These are phyloP conservation scores for Cyclocybe aegerita DNA, from an alignment of 768 basidiomycete genomes.

Conservation along the genomic window DNA sequence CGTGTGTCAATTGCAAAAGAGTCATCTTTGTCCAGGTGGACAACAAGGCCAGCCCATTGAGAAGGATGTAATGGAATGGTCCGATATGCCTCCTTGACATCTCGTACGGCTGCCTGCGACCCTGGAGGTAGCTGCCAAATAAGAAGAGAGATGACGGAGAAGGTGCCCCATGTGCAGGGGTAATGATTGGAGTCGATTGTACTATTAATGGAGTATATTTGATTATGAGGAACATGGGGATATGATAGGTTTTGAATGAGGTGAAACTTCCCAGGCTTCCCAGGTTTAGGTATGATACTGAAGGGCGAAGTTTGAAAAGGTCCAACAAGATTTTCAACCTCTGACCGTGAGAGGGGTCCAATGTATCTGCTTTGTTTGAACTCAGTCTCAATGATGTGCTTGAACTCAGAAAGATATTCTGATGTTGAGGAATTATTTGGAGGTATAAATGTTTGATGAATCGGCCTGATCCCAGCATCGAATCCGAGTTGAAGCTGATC, in stretches of 20 bases:
- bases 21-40: constrained; percentile 16
- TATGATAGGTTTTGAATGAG: constrained; percentile 11
- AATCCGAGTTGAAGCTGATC: constrained; percentile 18
- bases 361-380: constrained; percentile 20
- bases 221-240: constrained; percentile 3
- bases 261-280: not conserved
- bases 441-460: too few relatives aligned
- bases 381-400: too few relatives aligned
- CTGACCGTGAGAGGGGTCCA: constrained; percentile 22
- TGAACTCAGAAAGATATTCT: too few relatives aligned
- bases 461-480: too few relatives aligned
- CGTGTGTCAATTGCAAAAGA: constrained; percentile 22
- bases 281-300: not conserved
- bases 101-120: constrained; percentile 31
- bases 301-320: not conserved
- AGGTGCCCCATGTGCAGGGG: constrained; percentile 45
- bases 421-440: too few relatives aligned
- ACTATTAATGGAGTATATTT: constrained; percentile 25
- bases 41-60: constrained; percentile 37
- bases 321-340: not conserved
- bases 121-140: constrained; percentile 32
- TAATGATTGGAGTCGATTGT: constrained; percentile 27
- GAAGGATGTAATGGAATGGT: constrained; percentile 28
- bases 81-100: constrained; percentile 38
- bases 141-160: constrained; percentile 25